phyloP scores from a whole-genome alignment of 2,329 filamentous ascomycete genomes.

The Neurospora sp. region DNA sequence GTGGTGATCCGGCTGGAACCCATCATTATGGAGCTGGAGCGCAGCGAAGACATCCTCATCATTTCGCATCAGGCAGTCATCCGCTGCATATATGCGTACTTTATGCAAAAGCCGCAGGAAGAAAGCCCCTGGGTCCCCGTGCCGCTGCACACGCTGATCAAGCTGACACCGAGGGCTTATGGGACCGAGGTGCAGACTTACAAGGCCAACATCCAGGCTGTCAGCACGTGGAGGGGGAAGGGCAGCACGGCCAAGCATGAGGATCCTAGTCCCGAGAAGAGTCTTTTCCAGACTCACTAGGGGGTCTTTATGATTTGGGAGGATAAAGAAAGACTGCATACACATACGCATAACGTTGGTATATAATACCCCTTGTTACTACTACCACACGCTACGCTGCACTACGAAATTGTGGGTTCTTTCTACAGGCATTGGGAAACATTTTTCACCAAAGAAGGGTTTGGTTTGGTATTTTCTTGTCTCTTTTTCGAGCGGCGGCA shows the following conservation, averaged over 20 bases:
- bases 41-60: constrained; percentile 93
- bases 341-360: neutral
- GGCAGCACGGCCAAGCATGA: constrained; percentile 87
- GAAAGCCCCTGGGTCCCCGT: constrained; percentile 98
- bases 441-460: neutral
- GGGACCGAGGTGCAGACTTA: constrained; percentile 83
- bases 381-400: neutral
- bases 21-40: constrained; percentile 98
- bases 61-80: constrained; percentile 96
- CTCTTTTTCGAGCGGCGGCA: neutral
- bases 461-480: neutral
- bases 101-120: constrained; percentile 93
- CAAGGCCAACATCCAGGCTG: constrained; percentile 85
- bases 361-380: neutral
- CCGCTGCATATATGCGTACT: constrained; percentile 96
- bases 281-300: neutral
- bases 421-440: neutral
- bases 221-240: constrained; percentile 93
- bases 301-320: neutral
- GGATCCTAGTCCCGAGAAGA: constrained; percentile 32
- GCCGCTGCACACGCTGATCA: constrained; percentile 90
- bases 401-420: neutral
- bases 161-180: constrained; percentile 89
- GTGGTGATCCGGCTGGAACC: constrained; percentile 96
- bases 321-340: neutral